Conservation (phyloP, 2,329 filamentous ascomycete genomes). For the Exserohilum rostratum region DNA sequence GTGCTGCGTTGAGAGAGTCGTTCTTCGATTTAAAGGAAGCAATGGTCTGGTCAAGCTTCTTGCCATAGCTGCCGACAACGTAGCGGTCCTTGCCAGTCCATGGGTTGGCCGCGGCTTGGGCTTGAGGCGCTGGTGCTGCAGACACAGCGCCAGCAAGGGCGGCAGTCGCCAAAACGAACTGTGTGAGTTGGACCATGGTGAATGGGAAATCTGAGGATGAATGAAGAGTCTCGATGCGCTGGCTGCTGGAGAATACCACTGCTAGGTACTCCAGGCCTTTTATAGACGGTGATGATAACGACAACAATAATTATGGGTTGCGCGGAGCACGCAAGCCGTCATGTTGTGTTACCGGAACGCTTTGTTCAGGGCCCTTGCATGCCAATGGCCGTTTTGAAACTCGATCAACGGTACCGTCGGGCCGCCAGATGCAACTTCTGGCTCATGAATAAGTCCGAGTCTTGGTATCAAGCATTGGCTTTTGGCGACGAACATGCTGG, state of each 20-base stretch:
- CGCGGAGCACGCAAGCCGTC: conserved; percentile 4
- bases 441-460: conserved; percentile 6
- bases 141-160: conserved; percentile 23
- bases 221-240: conserved; percentile 1
- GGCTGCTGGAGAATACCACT: conserved; percentile 2
- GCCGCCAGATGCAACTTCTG: conserved; percentile 10
- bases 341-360: conserved; percentile 10
- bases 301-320: background rate
- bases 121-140: conserved; percentile 19
- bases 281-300: conserved; percentile 8
- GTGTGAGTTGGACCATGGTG: conserved; percentile 35
- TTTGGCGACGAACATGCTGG: conserved; percentile 1
- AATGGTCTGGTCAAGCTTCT: conserved; percentile 37
- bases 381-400: background rate
- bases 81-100: conserved; percentile 34
- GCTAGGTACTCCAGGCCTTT: conserved; percentile 11
- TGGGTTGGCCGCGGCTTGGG: conserved; percentile 23
- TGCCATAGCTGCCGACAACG: conserved; percentile 28
- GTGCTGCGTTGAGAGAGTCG: conserved; percentile 34
- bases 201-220: background rate
- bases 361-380: conserved; percentile 3
- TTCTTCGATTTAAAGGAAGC: conserved; percentile 28
- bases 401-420: conserved; percentile 23
- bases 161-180: conserved; percentile 29
- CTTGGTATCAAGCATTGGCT: conserved; percentile 15